Conservation (phyloP, 352 stramenopile genomes). For the Pythium dissimile region DNA sequence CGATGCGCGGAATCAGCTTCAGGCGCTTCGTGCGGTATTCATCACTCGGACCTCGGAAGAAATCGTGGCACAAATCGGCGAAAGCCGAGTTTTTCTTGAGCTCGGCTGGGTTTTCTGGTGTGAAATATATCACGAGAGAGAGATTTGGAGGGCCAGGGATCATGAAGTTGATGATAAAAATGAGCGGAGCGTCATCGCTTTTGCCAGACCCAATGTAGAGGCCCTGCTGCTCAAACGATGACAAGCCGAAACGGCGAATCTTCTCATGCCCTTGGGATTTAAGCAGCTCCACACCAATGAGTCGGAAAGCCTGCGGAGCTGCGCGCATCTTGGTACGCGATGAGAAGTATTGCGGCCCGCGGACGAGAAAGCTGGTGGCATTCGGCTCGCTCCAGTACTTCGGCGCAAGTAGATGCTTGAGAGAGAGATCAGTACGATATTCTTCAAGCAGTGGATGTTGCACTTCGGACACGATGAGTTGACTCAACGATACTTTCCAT, state of each 20-base stretch:
- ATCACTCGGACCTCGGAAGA: constrained; percentile 47
- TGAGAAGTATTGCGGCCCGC: constrained; percentile 62
- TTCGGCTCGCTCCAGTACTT: constrained; percentile 85
- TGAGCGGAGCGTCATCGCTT: constrained; percentile 34
- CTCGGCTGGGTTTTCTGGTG: constrained; percentile 51
- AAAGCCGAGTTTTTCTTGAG: constrained; percentile 69
- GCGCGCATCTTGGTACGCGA: constrained; percentile 62
- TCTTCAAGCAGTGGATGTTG: constrained; percentile 51
- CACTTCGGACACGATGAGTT: constrained; percentile 60
- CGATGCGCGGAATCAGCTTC: constrained; percentile 89
- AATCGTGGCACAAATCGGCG: constrained; percentile 62
- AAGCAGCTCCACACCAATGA: constrained; percentile 71
- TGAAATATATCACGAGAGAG: constrained; percentile 82
- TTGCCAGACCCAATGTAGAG: constrained; percentile 14
- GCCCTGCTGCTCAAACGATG: constrained; percentile 51
- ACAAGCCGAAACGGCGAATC: constrained; percentile 62
- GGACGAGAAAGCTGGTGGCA: constrained; percentile 57
- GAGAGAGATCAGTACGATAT: constrained; percentile 59
- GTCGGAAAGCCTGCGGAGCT: constrained; percentile 47
- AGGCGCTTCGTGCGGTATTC: constrained; percentile 77
- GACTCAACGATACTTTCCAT: constrained; percentile 11
- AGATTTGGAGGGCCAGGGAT: constrained; percentile 59
- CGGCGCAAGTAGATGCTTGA: constrained; percentile 49
- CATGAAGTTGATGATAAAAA: constrained; percentile 85
- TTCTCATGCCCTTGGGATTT: constrained; percentile 32